Evolutionary conservation across 1,139 yeast species (phyloP).

Genomic region (Pichia sp.): DNA sequence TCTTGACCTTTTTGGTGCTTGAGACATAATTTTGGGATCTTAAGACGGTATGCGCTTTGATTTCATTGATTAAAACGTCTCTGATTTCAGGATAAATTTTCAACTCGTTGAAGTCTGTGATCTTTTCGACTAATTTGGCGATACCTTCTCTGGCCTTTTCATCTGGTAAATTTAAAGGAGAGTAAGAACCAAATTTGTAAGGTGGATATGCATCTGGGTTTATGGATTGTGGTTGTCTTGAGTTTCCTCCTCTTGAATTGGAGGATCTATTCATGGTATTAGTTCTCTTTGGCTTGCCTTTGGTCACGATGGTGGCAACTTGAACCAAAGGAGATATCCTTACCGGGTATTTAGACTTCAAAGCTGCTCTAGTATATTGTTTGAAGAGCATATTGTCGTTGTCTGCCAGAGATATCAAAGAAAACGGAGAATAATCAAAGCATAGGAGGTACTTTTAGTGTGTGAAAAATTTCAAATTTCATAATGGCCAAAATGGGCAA

Average conservation of each 20-base stretch:
- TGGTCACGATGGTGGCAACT: not conserved
- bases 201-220: constrained; percentile 23
- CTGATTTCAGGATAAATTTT: constrained; percentile 69
- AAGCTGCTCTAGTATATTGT: not conserved
- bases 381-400: not conserved
- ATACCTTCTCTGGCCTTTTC: constrained; percentile 28
- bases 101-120: constrained; percentile 61
- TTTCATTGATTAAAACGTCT: constrained; percentile 57
- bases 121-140: constrained; percentile 42
- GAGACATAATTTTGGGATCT: constrained; percentile 37
- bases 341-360: not conserved
- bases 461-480: not conserved
- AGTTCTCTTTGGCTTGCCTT: not conserved
- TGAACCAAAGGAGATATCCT: not conserved
- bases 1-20: constrained; percentile 42
- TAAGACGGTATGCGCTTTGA: constrained; percentile 47
- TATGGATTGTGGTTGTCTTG: constrained; percentile 1
- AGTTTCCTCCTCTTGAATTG: not conserved
- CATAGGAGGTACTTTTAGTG: not conserved
- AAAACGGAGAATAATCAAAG: too few species aligned
- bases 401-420: not conserved
- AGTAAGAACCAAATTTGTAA: constrained; percentile 33
- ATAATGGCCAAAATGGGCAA: not conserved
- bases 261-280: not conserved
- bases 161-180: constrained; percentile 32